Evolutionary conservation across 116 monocot genomes (phyloP).

Genomic region (Papilionanthe hybrid): DNA sequence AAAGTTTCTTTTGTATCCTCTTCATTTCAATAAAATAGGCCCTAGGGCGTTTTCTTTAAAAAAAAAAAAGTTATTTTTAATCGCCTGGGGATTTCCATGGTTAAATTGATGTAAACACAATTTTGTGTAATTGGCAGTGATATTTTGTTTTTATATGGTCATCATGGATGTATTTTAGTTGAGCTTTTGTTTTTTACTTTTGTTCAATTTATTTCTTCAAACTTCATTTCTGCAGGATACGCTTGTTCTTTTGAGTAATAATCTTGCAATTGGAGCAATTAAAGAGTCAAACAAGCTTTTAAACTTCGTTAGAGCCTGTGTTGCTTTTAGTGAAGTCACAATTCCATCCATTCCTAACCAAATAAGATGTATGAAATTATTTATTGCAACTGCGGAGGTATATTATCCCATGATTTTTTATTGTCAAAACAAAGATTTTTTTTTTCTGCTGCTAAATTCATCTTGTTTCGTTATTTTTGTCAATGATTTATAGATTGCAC

Average conservation of each 20-base stretch:
- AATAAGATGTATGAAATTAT: conserved; percentile 27
- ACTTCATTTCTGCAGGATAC: conserved; percentile 24
- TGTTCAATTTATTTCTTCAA: not conserved
- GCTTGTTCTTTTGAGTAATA: conserved; percentile 38
- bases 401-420: not conserved
- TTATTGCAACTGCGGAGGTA: conserved; percentile 51
- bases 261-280: conserved; percentile 27
- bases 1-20: too few relatives aligned
- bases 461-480: not conserved
- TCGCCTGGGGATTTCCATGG: not conserved
- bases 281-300: conserved; percentile 13
- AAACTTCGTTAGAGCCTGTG: conserved; percentile 31
- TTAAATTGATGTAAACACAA: not conserved
- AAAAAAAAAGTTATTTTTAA: not conserved
- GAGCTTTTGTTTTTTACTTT: not conserved
- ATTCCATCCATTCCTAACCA: conserved; percentile 33
- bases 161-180: not conserved
- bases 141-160: not conserved
- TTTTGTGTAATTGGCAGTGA: not conserved
- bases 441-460: not conserved
- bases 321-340: conserved; percentile 47
- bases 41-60: too few relatives aligned
- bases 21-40: too few relatives aligned
- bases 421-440: not conserved
- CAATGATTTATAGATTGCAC: conserved; percentile 24